Base-by-base conservation (phyloP, 441 rosid genomes). In the Capsella rubella region DNA sequence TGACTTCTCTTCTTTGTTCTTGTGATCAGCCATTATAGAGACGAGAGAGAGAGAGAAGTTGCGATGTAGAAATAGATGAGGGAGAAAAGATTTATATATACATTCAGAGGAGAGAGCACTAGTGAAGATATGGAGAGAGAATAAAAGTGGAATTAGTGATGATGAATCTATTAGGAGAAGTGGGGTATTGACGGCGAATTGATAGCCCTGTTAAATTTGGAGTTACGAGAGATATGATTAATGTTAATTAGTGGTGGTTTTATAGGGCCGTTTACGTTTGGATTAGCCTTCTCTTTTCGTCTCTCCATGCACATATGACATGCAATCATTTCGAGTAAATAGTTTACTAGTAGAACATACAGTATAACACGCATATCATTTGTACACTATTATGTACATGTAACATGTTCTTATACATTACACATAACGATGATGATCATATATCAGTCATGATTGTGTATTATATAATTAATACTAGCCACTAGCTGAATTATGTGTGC, bases 211-310 rank as follows among this genome's bases (percentile, higher is more conserved):
- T 62, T 62, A 61, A 46, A 54, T 69, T 75, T 62, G 75, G 75
- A 76, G 79, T 76, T 76, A 76, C 79, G 71, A 76, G 71, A 69
- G 60, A 63, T 76, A 64, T 76, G 75, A 69, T 76, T 76, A 76
- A 63, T 76, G 79, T 9, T 76, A 55, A 76, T 76, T 69, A 63
- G 67, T 76, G 75, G 72, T 50, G 3, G 70, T 70, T 49, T 6
- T 29, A 64, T 70, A 64, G 62, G 62, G 47, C 18, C 72, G 71
- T 76, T 76, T 76, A 56, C 67, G 40, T 70, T 76, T 76, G 72
- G 80, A 76, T 76, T 76, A 76, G 76, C 56, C 61, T 70, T 63
- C 56, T 55, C 65, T 63, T 75, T 54, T 70, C 69, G 15, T 52
- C 34, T 53, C 32, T 75, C 65, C 70, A 60, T 69, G 69, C 72